These are phyloP conservation scores for Triticum dicoccoides DNA, from an alignment of 176 grass and related monocot genomes.

Conservation along the genomic window DNA sequence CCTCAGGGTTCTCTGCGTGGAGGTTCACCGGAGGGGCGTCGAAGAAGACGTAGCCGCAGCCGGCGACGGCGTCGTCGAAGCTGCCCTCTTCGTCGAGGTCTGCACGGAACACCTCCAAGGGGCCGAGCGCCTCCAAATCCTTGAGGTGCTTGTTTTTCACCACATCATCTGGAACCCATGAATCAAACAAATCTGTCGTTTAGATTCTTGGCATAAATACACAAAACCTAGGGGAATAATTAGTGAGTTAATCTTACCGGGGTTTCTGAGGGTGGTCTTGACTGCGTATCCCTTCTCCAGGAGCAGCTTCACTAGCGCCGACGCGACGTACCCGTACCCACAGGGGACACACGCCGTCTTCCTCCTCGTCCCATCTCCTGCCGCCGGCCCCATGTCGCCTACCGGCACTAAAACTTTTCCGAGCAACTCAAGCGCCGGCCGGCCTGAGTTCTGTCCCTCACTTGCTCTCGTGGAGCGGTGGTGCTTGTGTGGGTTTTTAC, in stretches of 20 bases:
- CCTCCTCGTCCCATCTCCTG: too few relatives aligned
- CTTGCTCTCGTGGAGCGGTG: too few relatives aligned
- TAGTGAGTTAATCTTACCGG: not conserved
- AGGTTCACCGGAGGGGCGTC: constrained; percentile 62
- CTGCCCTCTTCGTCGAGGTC: constrained; percentile 61
- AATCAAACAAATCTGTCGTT: not conserved
- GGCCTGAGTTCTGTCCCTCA: too few relatives aligned
- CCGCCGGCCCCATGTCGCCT: too few relatives aligned
- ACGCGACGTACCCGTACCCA: constrained; percentile 12
- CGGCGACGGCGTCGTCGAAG: constrained; percentile 51
- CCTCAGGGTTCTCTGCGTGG: constrained; percentile 42
- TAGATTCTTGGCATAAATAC: not conserved
- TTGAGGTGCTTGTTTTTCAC: constrained; percentile 39
- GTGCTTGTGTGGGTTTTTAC: too few relatives aligned
- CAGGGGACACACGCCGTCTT: too few relatives aligned
- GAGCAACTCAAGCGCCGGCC: too few relatives aligned
- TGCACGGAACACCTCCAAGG: constrained; percentile 33
- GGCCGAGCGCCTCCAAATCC: constrained; percentile 47
- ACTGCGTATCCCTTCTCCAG: constrained; percentile 23
- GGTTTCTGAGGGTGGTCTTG: constrained; percentile 21
- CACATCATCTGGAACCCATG: constrained; percentile 8
- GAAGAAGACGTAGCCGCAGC: constrained; percentile 60
- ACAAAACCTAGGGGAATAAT: not conserved
- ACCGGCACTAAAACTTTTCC: too few relatives aligned
- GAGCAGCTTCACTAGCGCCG: not conserved